These are phyloP conservation scores for Xylaria sp. DNA, from an alignment of 2,329 filamentous ascomycete genomes.

Conservation along the genomic window DNA sequence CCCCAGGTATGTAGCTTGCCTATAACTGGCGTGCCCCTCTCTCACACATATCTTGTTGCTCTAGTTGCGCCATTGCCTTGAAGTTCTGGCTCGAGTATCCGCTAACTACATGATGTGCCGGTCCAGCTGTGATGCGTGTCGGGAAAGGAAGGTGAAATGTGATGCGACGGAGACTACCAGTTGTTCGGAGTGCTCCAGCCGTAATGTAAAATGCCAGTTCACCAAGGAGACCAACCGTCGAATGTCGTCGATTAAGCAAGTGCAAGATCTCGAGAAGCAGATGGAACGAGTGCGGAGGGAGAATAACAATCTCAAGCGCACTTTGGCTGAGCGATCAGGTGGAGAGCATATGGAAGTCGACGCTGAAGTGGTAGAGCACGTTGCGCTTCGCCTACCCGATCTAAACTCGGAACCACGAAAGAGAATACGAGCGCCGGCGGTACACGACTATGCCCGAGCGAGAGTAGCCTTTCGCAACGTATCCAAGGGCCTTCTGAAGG, in stretches of 20 bases:
- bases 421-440: conserved; percentile 63
- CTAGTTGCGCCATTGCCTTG: not conserved
- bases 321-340: conserved; percentile 55
- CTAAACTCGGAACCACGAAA: conserved; percentile 70
- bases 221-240: conserved; percentile 98
- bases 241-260: conserved; percentile 99
- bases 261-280: conserved; percentile 95
- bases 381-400: conserved; percentile 62
- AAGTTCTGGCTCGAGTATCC: conserved; percentile 8
- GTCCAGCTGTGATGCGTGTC: conserved; percentile 84
- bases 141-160: conserved; percentile 85
- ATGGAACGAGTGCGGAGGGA: conserved; percentile 80
- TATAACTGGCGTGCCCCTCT: not conserved
- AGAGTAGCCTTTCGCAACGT: conserved; percentile 74
- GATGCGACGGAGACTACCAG: conserved; percentile 96
- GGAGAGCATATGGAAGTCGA: conserved; percentile 58
- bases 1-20: conserved; percentile 59
- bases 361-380: conserved; percentile 53
- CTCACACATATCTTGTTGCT: not conserved
- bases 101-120: conserved; percentile 23
- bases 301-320: conserved; percentile 73
- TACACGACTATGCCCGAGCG: conserved; percentile 73
- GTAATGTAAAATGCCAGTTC: conserved; percentile 97
- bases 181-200: conserved; percentile 95
- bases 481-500: conserved; percentile 79